These are phyloP conservation scores for Cystobasidium sp. DNA, from an alignment of 1,284 basidiomycete species.

Conservation along the genomic window DNA sequence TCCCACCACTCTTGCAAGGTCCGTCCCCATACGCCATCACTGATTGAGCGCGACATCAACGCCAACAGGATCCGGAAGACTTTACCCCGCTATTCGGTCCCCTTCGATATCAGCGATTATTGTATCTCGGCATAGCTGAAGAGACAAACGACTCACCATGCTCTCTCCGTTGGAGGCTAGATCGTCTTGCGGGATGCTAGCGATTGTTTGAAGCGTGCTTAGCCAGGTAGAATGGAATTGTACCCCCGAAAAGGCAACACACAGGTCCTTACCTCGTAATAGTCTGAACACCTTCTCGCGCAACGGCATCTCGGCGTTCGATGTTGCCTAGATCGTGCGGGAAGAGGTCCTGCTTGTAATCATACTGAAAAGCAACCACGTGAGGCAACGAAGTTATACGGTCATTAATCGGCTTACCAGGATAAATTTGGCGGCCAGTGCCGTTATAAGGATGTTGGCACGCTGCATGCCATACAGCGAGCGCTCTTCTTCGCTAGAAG, in stretches of 20 bases:
- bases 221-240: neutral
- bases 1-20: constrained; percentile 38
- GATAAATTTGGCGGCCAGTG: constrained; percentile 19
- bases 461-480: constrained; percentile 31
- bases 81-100: constrained; percentile 32
- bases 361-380: neutral
- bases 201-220: neutral
- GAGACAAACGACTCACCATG: constrained; percentile 8
- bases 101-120: neutral
- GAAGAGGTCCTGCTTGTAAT: constrained; percentile 14
- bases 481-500: constrained; percentile 3
- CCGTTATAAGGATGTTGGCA: constrained; percentile 33
- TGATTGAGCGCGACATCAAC: constrained; percentile 16
- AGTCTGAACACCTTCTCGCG: constrained; percentile 25
- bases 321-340: constrained; percentile 2
- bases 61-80: constrained; percentile 37
- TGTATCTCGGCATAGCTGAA: neutral
- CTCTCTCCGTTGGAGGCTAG: constrained; percentile 40
- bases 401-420: constrained; percentile 1
- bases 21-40: constrained; percentile 24
- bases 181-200: constrained; percentile 35
- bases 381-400: neutral
- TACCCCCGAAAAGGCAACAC: neutral
- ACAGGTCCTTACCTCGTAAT: constrained; percentile 10
- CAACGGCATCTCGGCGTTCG: constrained; percentile 11